Evolutionary conservation across 2,329 filamentous ascomycete species (phyloP), one percentile per base, ranked within the genome.

Genomic region (Cryphonectria radicalis): DNA sequence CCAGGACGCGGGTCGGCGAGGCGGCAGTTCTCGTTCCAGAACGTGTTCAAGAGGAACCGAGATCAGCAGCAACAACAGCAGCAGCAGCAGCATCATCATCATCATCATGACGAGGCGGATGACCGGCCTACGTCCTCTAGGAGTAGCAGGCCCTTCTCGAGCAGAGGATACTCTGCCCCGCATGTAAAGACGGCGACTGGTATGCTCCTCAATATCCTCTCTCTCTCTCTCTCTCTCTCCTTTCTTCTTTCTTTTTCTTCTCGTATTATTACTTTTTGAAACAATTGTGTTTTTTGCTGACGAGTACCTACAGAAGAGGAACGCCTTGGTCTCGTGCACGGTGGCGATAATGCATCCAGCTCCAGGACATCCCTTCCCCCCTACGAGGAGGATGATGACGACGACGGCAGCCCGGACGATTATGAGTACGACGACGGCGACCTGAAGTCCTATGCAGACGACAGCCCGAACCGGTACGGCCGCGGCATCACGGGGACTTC

Each of bases 11-110:
- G 88, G 72, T 83, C 84, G 42, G 89, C 92, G 14, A 88, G 85
- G 74, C 88, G 95, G 72, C 93, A 97, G 78, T 99, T 98, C 82
- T 97, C 93, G 25, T 98, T 98, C 85, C 92, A 95, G 74, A 94
- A 92, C 75, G 90, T 97, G 67, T 96, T 98, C 80, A 84, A 84
- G 72, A 87, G 90, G 66, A 82, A 85, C 75, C 84, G 75, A 65
- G 72, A 77, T 73, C 78, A 25, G 25, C 55, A 59, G 55, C 55
- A 59, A 28, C 55, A 64, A 1, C 74, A 77, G 22, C 53, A 64
- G 4, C 74, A 77, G 22, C 53, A 57, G 25, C n/a, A 57, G n/a
- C 53, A 79, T 70, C 75, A 59, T 2, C 57, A 64, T 46, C 74
- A 77, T 6, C 32, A 32, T 32, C 32, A 40, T 40, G 75, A 72